These are phyloP conservation scores for Primulina huaijiensis DNA, from an alignment of 257 asterid species.

Conservation along the genomic window DNA sequence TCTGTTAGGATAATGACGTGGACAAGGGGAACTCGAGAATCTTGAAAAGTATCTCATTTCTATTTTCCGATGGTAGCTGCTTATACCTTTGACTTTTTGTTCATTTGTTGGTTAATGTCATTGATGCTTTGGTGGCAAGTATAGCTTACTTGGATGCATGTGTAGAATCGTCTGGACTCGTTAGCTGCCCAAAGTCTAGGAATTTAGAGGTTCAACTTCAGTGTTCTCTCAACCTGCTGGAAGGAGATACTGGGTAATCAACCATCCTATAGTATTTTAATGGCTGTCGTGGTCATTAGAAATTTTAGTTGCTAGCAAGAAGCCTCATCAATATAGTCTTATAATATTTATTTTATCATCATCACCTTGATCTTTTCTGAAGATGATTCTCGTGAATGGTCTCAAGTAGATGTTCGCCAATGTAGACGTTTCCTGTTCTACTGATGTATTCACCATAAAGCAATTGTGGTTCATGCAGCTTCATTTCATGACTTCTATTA, in stretches of 20 bases:
- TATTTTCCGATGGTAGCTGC: slow-evolving; percentile 56
- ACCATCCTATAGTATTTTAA: neutral
- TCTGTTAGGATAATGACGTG: slow-evolving; percentile 50
- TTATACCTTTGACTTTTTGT: slow-evolving; percentile 8
- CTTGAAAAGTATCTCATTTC: slow-evolving; percentile 67
- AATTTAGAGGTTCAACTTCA: slow-evolving; percentile 58
- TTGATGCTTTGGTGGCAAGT: slow-evolving; percentile 12
- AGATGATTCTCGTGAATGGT: neutral
- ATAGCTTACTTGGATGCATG: slow-evolving; percentile 14
- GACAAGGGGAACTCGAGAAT: slow-evolving; percentile 50
- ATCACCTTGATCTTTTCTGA: neutral
- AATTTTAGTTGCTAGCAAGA: neutral
- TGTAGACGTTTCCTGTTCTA: too few species aligned
- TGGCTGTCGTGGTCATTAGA: neutral
- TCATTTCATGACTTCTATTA: neutral
- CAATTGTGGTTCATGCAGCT: neutral
- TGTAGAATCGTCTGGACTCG: slow-evolving; percentile 39
- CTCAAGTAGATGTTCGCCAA: too few species aligned
- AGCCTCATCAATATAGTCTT: neutral
- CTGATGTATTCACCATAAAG: neutral
- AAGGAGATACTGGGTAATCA: slow-evolving; percentile 92
- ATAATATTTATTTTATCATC: neutral
- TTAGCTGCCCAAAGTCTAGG: slow-evolving; percentile 39
- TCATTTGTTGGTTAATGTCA: neutral
- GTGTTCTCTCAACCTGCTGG: slow-evolving; percentile 88